These are phyloP conservation scores for Turritis glabra DNA, from an alignment of 345 rosid species.

Conservation along the genomic window DNA sequence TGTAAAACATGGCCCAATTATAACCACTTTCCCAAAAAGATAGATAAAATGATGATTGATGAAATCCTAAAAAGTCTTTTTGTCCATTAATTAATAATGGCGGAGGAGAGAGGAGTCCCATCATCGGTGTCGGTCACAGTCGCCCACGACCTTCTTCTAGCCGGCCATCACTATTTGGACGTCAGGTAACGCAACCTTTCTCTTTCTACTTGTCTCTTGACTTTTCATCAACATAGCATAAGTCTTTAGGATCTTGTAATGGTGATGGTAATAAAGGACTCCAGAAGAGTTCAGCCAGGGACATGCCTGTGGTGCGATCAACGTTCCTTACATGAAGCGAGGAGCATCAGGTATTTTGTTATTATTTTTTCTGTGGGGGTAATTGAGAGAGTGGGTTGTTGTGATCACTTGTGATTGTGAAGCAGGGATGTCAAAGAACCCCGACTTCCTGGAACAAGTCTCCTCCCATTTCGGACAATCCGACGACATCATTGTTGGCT, in stretches of 20 bases:
- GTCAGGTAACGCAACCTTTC: constrained; percentile 41
- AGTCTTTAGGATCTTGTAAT: not conserved
- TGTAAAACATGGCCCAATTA: not conserved
- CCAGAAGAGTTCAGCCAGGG: constrained; percentile 80
- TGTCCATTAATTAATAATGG: constrained; percentile 6
- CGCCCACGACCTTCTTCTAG: constrained; percentile 82
- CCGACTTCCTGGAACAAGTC: constrained; percentile 60
- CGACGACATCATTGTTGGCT: constrained; percentile 78
- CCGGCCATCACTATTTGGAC: constrained; percentile 82
- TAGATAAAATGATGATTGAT: not conserved
- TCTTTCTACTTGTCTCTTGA: not conserved
- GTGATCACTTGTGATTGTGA: not conserved
- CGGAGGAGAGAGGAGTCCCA: constrained; percentile 55
- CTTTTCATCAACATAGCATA: not conserved
- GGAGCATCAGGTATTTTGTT: constrained; percentile 56
- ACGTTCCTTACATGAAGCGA: constrained; percentile 74
- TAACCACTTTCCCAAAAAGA: not conserved
- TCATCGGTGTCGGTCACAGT: constrained; percentile 77
- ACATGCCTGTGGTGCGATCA: constrained; percentile 73
- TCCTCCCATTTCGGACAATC: constrained; percentile 50
- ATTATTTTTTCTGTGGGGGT: not conserved
- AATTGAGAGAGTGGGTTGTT: not conserved
- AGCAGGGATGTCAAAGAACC: constrained; percentile 72
- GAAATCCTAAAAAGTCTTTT: not conserved
- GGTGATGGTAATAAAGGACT: constrained; percentile 40